Evolutionary conservation across 331 rosid species (phyloP), one percentile per base, ranked within the genome.

Genomic region (Rosa hybrid): DNA sequence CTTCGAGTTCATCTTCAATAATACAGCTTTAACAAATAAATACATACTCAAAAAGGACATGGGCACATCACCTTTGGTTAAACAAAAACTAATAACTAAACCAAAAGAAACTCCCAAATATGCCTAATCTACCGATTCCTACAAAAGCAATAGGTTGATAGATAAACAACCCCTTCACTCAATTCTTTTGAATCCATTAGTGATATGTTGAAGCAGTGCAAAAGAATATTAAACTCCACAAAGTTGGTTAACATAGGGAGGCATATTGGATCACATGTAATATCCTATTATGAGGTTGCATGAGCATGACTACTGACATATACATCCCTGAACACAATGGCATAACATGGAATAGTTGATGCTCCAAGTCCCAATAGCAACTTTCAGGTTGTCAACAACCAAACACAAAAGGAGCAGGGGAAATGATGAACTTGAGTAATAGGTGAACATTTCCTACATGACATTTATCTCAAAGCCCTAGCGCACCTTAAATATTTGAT

Each of bases 1-100:
- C 71, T 20, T 74, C 64, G 23, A 78, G 13, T 89, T 80, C 57
- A 27, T 68, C 23, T 68, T 81, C 44, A 77, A 77, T 68, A 56
- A 82, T 48, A 25, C 18, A 72, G 77, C 4, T 78, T 65, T 17
- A 48, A 81, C 30, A 23, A 48, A 49, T 4, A 5, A 18, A 18
- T 41, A 75, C 20, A 20, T 64, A 56, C 57, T 74, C 25, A 73
- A 5, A 75, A 8, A 39, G 21, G 53, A 57, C 75, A 59, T 13
- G 69, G 27, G 9, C 12, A n/a, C 21, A 50, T 23, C 56, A 48
- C 30, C 1, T 11, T 18, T 30, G 14, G 49, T 48, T 77, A 16
- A 11, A 65, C 23, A 34, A 46, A 12, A 49, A 46, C 73, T 65
- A 65, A 75, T 75, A 41, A 42, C 42, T 16, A 13, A 63, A 34